Conservation (phyloP, 2,329 filamentous ascomycete species). For the Thelonectria discophora region DNA sequence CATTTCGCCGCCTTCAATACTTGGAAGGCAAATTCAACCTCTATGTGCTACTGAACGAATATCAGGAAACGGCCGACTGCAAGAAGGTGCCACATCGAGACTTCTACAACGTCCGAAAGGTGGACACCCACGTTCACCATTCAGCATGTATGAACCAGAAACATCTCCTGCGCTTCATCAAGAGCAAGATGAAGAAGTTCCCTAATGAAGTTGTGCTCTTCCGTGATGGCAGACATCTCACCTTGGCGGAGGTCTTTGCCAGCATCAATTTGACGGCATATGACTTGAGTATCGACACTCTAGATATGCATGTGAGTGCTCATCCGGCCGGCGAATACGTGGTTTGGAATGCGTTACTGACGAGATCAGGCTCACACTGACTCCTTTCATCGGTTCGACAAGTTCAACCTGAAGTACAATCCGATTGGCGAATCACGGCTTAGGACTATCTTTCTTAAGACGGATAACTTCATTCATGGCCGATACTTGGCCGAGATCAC, state of each 20-base stretch:
- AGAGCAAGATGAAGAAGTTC: constrained; percentile 99
- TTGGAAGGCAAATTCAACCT: constrained; percentile 97
- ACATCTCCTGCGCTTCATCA: constrained; percentile 96
- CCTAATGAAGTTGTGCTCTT: constrained; percentile 93
- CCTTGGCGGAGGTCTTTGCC: constrained; percentile 91
- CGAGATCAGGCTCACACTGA: constrained; percentile 83
- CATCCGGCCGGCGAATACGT: not conserved
- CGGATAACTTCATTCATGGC: constrained; percentile 96
- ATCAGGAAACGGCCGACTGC: constrained; percentile 96
- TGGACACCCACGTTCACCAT: constrained; percentile 98
- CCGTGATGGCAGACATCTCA: constrained; percentile 91
- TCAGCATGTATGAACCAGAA: constrained; percentile 99
- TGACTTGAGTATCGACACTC: constrained; percentile 95
- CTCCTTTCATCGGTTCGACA: constrained; percentile 98
- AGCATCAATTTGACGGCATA: constrained; percentile 98
- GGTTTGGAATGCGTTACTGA: constrained; percentile 18
- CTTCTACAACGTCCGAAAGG: constrained; percentile 98
- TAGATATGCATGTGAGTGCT: constrained; percentile 91
- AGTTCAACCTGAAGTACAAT: constrained; percentile 99
- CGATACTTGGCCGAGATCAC: constrained; percentile 97
- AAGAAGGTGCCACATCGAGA: constrained; percentile 98
- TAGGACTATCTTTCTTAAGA: constrained; percentile 98
- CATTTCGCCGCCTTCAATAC: constrained; percentile 92
- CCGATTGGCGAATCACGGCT: constrained; percentile 94
- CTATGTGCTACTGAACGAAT: constrained; percentile 92